Conservation (phyloP, 257 asterid species). For the Voacanga thouarsii region DNA sequence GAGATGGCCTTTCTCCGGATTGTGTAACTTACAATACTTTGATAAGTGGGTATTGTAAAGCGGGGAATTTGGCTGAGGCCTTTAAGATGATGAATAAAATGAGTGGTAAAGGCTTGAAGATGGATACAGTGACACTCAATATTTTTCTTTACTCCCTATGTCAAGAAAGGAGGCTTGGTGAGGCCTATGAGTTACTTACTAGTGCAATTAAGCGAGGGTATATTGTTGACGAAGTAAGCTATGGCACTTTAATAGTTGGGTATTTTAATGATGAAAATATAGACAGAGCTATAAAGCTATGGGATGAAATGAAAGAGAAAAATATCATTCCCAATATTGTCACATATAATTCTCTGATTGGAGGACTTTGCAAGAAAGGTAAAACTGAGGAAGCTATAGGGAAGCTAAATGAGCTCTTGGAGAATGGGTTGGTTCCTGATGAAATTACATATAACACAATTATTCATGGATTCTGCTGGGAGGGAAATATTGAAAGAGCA, state of each 20-base stretch:
- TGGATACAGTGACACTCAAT: constrained; percentile 77
- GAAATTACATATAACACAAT: constrained; percentile 76
- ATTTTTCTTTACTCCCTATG: constrained; percentile 59
- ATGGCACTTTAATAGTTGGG: constrained; percentile 76
- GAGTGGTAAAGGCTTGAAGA: constrained; percentile 64
- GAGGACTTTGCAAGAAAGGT: constrained; percentile 73
- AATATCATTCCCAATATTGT: constrained; percentile 53
- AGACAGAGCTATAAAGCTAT: constrained; percentile 55
- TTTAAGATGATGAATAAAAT: constrained; percentile 58
- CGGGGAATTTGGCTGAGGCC: constrained; percentile 67
- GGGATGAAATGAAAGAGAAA: constrained; percentile 78
- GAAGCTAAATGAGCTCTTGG: constrained; percentile 64
- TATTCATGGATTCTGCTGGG: constrained; percentile 79
- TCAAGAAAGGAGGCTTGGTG: constrained; percentile 49
- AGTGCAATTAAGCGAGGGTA: constrained; percentile 65
- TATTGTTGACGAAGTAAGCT: constrained; percentile 78
- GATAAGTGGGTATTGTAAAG: constrained; percentile 57
- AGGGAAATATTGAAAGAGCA: constrained; percentile 67
- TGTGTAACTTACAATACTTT: constrained; percentile 71
- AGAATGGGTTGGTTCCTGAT: constrained; percentile 71
- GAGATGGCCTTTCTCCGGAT: constrained; percentile 57
- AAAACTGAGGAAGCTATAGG: constrained; percentile 55
- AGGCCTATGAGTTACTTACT: constrained; percentile 56
- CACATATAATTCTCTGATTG: constrained; percentile 70
- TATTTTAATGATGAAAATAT: constrained; percentile 54